These are phyloP conservation scores for Candida ulmi DNA, from an alignment of 805 yeast genomes.

Conservation along the genomic window DNA sequence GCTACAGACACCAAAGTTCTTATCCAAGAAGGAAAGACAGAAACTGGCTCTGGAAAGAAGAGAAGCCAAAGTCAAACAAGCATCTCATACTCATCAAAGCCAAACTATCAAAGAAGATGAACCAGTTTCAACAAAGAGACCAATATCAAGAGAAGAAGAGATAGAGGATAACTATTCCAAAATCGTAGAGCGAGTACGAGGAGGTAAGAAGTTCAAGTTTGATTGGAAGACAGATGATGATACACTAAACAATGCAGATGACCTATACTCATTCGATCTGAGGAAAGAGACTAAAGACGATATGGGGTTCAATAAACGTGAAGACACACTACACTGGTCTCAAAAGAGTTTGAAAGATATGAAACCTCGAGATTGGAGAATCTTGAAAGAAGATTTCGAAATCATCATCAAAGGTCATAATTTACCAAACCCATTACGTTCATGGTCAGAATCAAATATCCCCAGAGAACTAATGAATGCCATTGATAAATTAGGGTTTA, in stretches of 20 bases:
- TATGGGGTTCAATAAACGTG: not conserved
- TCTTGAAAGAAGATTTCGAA: slow-evolving; percentile 70
- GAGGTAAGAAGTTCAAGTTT: slow-evolving; percentile 46
- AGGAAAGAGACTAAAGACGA: slow-evolving; percentile 4
- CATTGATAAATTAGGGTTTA: slow-evolving; percentile 39
- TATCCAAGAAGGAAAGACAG: slow-evolving; percentile 41
- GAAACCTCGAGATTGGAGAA: slow-evolving; percentile 87
- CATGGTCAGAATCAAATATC: slow-evolving; percentile 63
- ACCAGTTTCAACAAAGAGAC: slow-evolving; percentile 1
- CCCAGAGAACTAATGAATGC: slow-evolving; percentile 36
- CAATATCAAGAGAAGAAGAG: slow-evolving; percentile 3
- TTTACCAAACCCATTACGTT: slow-evolving; percentile 52
- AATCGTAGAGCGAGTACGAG: slow-evolving; percentile 1
- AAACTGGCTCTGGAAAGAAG: slow-evolving; percentile 24
- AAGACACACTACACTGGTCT: slow-evolving; percentile 49
- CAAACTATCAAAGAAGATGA: not conserved
- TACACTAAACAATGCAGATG: slow-evolving; percentile 38
- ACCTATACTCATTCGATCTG: slow-evolving; percentile 23
- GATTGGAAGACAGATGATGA: slow-evolving; percentile 71
- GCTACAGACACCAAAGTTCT: slow-evolving; percentile 32
- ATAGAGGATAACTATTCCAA: slow-evolving; percentile 1
- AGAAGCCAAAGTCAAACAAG: slow-evolving; percentile 7
- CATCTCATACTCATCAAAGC: not conserved
- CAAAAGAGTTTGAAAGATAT: slow-evolving; percentile 57
- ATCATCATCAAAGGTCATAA: slow-evolving; percentile 48